These are phyloP conservation scores for Capsicum chinense DNA, from an alignment of 257 asterid genomes.

Conservation along the genomic window DNA sequence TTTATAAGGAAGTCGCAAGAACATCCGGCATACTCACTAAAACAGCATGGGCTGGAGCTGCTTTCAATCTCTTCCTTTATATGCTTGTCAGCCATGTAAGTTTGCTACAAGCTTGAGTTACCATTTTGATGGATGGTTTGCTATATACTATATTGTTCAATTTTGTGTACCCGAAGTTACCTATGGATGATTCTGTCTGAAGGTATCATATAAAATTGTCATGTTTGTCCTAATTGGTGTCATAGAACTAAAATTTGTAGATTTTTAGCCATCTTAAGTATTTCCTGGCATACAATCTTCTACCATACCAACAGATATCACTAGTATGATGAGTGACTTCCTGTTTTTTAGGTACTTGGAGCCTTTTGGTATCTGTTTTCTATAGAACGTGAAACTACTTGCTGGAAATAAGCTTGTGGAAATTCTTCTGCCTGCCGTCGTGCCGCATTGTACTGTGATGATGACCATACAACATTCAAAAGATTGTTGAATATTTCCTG, in stretches of 20 bases:
- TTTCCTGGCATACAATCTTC: neutral
- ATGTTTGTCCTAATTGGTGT: neutral
- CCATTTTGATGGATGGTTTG: neutral
- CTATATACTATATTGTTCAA: neutral
- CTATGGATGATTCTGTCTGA: neutral
- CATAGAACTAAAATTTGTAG: neutral
- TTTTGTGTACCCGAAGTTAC: neutral
- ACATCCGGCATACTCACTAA: constrained; percentile 98
- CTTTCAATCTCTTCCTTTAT: constrained; percentile 91
- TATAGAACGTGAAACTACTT: constrained; percentile 84
- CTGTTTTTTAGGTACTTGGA: constrained; percentile 69
- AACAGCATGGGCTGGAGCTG: constrained; percentile 99
- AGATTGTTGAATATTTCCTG: constrained; percentile 53
- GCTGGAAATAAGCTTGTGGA: constrained; percentile 81
- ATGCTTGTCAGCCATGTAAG: constrained; percentile 99
- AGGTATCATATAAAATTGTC: neutral
- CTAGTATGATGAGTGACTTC: neutral
- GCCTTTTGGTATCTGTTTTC: constrained; percentile 95
- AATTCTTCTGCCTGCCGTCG: constrained; percentile 47
- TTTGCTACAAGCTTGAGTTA: constrained; percentile 28
- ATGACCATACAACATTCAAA: constrained; percentile 46
- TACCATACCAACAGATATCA: neutral
- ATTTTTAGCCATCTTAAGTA: constrained; percentile 14
- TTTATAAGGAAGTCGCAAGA: constrained; percentile 93
- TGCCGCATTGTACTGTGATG: constrained; percentile 61